Evolutionary conservation across 805 yeast genomes (phyloP).

Genomic region (Yueomyces sinensis): DNA sequence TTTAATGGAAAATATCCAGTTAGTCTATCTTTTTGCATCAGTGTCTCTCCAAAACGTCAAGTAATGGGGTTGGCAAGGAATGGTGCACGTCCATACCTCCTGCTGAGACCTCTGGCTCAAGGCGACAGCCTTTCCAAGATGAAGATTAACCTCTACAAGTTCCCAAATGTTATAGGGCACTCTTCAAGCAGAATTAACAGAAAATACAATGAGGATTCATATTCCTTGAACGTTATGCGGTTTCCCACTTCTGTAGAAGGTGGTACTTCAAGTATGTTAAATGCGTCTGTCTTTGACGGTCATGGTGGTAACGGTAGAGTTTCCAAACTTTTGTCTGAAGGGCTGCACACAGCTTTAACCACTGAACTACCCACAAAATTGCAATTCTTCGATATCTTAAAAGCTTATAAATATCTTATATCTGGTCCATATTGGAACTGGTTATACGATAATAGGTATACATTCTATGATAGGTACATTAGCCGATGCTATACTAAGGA

Average conservation of each 20-base stretch:
- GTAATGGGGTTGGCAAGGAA: no score
- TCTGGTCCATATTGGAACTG: conserved; percentile 82
- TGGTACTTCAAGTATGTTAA: conserved; percentile 35
- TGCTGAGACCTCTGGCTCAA: no score
- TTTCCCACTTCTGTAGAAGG: conserved; percentile 24
- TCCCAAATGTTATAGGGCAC: conserved; percentile 51
- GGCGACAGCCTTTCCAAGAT: no score
- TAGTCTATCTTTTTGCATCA: no score
- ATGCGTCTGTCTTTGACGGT: conserved; percentile 78
- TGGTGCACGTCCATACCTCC: no score
- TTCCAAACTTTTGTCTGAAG: conserved; percentile 40
- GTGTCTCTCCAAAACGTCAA: no score
- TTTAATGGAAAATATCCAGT: no score
- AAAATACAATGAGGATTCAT: conserved; percentile 68
- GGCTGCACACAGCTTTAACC: conserved; percentile 44
- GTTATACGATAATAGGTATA: conserved; percentile 38
- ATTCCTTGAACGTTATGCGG: conserved; percentile 48
- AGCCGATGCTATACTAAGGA: conserved; percentile 23
- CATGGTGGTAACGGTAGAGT: conserved; percentile 77
- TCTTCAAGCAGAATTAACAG: conserved; percentile 64
- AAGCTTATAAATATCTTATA: conserved; percentile 42
- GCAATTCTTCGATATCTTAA: conserved; percentile 32
- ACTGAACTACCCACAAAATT: conserved; percentile 19
- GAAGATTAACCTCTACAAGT: conserved; percentile 15
- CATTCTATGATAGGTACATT: conserved; percentile 24